Evolutionary conservation across 257 asterid genomes (phyloP).

Genomic region (Solanum sparsipilum): DNA sequence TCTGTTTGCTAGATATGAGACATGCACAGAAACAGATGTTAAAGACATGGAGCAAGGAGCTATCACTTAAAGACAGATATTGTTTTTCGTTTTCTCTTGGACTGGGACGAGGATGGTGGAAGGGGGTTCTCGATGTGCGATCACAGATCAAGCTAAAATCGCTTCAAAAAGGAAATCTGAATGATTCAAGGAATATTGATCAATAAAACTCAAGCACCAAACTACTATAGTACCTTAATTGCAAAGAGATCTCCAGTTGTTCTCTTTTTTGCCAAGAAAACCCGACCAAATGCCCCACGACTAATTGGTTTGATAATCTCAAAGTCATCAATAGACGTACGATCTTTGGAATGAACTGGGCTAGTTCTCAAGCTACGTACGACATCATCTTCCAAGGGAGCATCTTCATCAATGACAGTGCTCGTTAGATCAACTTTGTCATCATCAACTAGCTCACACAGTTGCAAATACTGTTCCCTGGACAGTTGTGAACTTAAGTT

Average conservation of each 20-base stretch:
- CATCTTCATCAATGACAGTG: conserved; percentile 96
- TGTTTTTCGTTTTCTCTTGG: background rate
- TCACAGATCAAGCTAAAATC: background rate
- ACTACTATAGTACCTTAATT: conserved; percentile 53
- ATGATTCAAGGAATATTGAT: background rate
- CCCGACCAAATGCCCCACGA: conserved; percentile 99
- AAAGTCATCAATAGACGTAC: conserved; percentile 95
- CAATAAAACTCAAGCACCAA: background rate
- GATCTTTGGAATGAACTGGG: conserved; percentile 88
- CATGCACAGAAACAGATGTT: background rate
- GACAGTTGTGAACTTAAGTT: background rate
- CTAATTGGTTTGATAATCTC: conserved; percentile 98
- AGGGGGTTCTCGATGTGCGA: background rate
- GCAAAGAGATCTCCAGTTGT: conserved; percentile 97
- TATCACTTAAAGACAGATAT: background rate
- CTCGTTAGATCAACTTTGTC: conserved; percentile 86
- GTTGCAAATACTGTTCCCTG: conserved; percentile 95
- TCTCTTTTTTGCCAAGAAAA: conserved; percentile 93
- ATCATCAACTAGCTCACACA: conserved; percentile 88
- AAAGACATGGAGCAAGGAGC: background rate
- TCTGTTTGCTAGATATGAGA: background rate
- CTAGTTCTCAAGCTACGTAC: conserved; percentile 94
- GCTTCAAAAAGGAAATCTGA: background rate
- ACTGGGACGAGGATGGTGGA: background rate
- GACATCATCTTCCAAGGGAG: conserved; percentile 95